phyloP scores from a whole-genome alignment of 2,329 filamentous ascomycete genomes.

The Sarocladiaceae sp. region DNA sequence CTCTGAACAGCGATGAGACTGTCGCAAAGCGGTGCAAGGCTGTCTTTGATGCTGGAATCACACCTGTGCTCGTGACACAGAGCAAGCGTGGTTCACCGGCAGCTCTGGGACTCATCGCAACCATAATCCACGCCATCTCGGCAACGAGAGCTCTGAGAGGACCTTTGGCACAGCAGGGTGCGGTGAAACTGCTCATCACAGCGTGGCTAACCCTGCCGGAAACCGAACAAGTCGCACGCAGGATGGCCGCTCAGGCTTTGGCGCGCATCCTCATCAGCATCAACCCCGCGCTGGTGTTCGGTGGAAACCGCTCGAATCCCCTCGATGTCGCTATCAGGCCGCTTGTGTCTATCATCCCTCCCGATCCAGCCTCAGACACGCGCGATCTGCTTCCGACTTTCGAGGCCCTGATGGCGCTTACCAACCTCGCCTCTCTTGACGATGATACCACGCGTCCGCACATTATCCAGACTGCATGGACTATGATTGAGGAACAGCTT shows the following conservation, averaged over 20 bases:
- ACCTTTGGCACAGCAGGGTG: constrained; percentile 87
- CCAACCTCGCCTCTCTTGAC: constrained; percentile 83
- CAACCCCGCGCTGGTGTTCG: constrained; percentile 81
- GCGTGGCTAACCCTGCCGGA: constrained; percentile 60
- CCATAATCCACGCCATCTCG: constrained; percentile 74
- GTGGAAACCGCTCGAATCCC: constrained; percentile 66
- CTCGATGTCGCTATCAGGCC: constrained; percentile 79
- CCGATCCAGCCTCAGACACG: constrained; percentile 57
- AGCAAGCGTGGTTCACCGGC: constrained; percentile 68
- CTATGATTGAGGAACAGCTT: constrained; percentile 76
- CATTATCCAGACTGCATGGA: constrained; percentile 72
- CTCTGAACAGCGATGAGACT: constrained; percentile 70
- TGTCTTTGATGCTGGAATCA: constrained; percentile 73
- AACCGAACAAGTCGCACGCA: constrained; percentile 40
- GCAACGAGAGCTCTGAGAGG: constrained; percentile 71
- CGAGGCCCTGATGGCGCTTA: constrained; percentile 85
- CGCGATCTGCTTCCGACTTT: constrained; percentile 85
- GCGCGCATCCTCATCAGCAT: constrained; percentile 84
- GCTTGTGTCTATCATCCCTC: constrained; percentile 67
- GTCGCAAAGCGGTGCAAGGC: constrained; percentile 72
- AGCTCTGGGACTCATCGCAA: constrained; percentile 67
- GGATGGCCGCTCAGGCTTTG: constrained; percentile 72
- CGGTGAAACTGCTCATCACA: constrained; percentile 76
- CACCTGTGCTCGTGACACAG: constrained; percentile 72
- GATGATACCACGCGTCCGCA: constrained; percentile 58